Base-by-base conservation (phyloP, 2,329 filamentous ascomycete genomes). In the Raffaelea deltoideospora region DNA sequence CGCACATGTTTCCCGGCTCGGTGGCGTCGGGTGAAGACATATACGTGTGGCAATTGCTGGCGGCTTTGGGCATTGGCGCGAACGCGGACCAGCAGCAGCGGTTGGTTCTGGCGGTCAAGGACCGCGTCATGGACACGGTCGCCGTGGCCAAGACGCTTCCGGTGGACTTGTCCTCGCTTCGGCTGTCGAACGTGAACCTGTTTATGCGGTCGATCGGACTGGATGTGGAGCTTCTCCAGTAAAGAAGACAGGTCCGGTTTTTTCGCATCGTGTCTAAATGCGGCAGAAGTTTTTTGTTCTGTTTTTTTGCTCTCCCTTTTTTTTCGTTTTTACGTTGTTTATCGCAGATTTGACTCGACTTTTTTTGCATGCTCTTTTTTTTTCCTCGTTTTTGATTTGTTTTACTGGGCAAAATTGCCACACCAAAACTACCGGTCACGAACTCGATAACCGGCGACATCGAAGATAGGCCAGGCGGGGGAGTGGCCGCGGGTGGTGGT, bases 141-240 rank as follows among this genome's bases (percentile, higher is more conserved):
- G 66, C 72, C 22, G 74, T 93, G 36, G 80, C 84, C 50, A 95
- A 94, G 67, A 88, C 84, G 2, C 66, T 98, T 24, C 88, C 90
- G 15, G 69, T 78, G 14, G 81, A 90, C 39, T 84, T 96, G 76
- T 78, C 82, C 11, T 76, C 76, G 41, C 77, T 84, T 53, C 78
- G 88, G 41, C 65, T 94, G 40, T 79, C 80, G 40, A 94, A 94
- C 52, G 90, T 98, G 47, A 98, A 98, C 55, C 63, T 98, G 38
- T 98, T 98, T 58, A 95, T 98, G 87, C 80, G 86, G 51, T 90
- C 88, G 38, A 95, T 98, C 58, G 90, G 90, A n/a, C 69, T 98
- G 53, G 90, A 98, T 62, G 90, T 98, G 35, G 90, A 95, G 48
- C 59, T 79, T 35, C 57, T 76, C 42, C 56, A 60, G 40, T 63